Conservation (phyloP, 768 basidiomycete species). For the Serendipita vermifera region DNA sequence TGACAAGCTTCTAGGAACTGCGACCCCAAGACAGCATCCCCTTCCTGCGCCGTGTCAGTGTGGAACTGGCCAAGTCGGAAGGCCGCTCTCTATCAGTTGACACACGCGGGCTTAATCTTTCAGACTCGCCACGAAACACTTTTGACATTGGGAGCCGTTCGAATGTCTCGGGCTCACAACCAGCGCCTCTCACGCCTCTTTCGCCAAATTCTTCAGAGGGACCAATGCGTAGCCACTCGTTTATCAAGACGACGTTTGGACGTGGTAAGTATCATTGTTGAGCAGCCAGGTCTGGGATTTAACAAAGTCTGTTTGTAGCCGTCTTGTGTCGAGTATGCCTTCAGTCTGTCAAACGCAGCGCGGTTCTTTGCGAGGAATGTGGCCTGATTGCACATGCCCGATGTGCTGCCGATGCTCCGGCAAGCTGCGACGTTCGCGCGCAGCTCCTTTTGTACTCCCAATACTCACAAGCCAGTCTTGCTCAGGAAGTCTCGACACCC, state of each 20-base stretch:
- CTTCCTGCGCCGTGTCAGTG: constrained; percentile 82
- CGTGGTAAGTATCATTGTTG: constrained; percentile 50
- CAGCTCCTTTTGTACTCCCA: constrained; percentile 69
- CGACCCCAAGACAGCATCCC: constrained; percentile 92
- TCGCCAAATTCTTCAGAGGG: constrained; percentile 31
- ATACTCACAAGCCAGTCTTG: constrained; percentile 40
- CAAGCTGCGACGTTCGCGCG: constrained; percentile 69
- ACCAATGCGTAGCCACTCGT: constrained; percentile 49
- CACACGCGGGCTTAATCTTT: not conserved
- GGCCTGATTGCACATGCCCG: constrained; percentile 78
- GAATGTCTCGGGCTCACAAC: not conserved
- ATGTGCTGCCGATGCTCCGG: constrained; percentile 58
- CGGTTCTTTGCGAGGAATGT: constrained; percentile 79
- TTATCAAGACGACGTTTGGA: constrained; percentile 85
- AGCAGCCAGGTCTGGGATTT: not conserved
- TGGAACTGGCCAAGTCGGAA: constrained; percentile 67
- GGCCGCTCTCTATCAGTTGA: constrained; percentile 35
- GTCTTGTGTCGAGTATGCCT: constrained; percentile 80
- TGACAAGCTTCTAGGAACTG: constrained; percentile 41
- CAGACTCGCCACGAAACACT: too few relatives aligned
- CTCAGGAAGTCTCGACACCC: not conserved
- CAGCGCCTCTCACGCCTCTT: constrained; percentile 18
- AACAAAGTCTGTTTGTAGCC: constrained; percentile 34
- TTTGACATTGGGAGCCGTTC: not conserved
- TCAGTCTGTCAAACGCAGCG: constrained; percentile 66